Evolutionary conservation across 208 protist genomes (phyloP), one percentile per base, ranked within the genome.

Genomic region (Leishmania amazonensis): DNA sequence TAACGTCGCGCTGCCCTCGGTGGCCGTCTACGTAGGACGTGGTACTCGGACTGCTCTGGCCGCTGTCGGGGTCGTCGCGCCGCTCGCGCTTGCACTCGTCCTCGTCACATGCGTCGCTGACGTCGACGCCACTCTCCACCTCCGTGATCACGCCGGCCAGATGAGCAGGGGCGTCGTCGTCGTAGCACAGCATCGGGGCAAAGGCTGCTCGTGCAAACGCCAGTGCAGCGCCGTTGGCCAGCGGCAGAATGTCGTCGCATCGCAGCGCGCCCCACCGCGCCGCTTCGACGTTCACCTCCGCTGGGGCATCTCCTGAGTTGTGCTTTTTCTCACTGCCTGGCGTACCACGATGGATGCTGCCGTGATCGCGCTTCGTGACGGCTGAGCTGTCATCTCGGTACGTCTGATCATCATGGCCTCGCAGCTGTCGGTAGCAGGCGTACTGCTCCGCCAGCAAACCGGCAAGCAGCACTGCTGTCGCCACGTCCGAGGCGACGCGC

Each of bases 381-480:
- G 24, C 45, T 47, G 45, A 13, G 70, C 70, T 74, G 19, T 0
- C 70, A 51, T 13, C 28, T 54, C 17, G 24, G 28, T 28, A 28
- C 47, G 8, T n/a, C 42, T 21, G 49, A 31, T 38, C 35, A 62
- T 62, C 24, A 58, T 73, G 47, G 45, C 53, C 65, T 19, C 68
- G 78, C 4, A 86, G 75, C 57, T 83, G 74, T 9, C 19, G 31
- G 73, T 75, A 80, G 60, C 78, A 86, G 54, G 80, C 68, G 75
- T 80, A 81, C 40, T 81, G 85, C 81, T 85, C 85, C 15, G 64
- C 85, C n/a, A 76, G 76, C 58, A 84, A 45, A 17, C 78, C 74
- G 0, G 80, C 53, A n/a, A 88, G 72, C 74, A 83, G 42, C 71
- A 80, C 40, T 47, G 70, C 51, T 7, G 45, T 60, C 24, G 78